A percentile compares a stretch with the other conserved stretches of the same genome.
phyloP scores from a whole-genome alignment of 2,329 filamentous ascomycete species.

The Aspergillus fumigatiaffinis region DNA sequence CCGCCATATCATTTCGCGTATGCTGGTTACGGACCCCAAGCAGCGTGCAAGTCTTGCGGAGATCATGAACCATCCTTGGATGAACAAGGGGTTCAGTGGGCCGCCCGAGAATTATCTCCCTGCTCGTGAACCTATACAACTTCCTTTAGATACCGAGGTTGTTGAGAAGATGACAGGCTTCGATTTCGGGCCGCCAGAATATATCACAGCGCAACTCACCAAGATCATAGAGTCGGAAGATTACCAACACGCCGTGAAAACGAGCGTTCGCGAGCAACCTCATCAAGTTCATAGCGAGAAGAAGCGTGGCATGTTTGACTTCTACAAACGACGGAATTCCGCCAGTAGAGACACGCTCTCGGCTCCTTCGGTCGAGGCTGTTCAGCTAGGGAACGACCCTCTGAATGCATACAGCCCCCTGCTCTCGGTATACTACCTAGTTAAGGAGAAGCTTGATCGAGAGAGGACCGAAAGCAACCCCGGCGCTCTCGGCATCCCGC shows the following conservation, averaged over 20 bases:
- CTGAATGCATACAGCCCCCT: constrained; percentile 90
- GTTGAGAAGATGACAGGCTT: constrained; percentile 96
- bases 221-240: constrained; percentile 90
- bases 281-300: constrained; percentile 64
- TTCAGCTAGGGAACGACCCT: constrained; percentile 79
- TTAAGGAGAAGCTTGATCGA: constrained; percentile 87
- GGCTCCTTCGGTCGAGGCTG: constrained; percentile 77
- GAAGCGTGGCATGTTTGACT: constrained; percentile 88
- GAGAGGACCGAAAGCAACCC: constrained; percentile 61
- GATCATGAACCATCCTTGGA: constrained; percentile 94
- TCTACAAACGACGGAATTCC: constrained; percentile 92
- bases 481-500: constrained; percentile 55
- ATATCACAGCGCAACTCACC: constrained; percentile 75
- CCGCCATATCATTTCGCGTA: constrained; percentile 83
- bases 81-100: constrained; percentile 82
- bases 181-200: constrained; percentile 85
- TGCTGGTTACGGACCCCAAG: constrained; percentile 91
- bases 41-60: constrained; percentile 83
- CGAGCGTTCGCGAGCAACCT: constrained; percentile 64
- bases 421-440: constrained; percentile 90
- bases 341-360: constrained; percentile 82
- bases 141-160: constrained; percentile 78
- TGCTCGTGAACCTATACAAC: constrained; percentile 72
- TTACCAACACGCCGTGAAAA: constrained; percentile 78
- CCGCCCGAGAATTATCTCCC: constrained; percentile 89